phyloP scores from a whole-genome alignment of 106 monocot genomes.

The Acanthochlamys bracteata region DNA sequence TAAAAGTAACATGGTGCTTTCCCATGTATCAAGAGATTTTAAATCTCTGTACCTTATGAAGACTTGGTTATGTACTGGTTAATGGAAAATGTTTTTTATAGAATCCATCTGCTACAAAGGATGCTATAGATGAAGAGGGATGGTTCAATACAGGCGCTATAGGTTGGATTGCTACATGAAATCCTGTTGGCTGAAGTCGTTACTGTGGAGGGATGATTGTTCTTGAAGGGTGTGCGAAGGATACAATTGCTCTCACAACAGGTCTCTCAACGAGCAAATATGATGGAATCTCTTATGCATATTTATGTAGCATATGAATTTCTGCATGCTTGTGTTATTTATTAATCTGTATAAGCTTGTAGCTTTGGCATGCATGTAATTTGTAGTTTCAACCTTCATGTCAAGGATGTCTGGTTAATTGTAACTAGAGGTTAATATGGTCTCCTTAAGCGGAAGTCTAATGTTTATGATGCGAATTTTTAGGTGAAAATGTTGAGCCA shows the following conservation, averaged over 20 bases:
- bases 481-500: slow-evolving; percentile 96
- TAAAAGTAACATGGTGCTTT: too few relatives aligned
- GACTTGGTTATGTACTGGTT: neutral
- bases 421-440: too few relatives aligned
- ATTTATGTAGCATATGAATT: too few relatives aligned
- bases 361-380: neutral
- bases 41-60: too few relatives aligned
- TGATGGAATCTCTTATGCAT: too few relatives aligned
- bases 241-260: slow-evolving; percentile 89
- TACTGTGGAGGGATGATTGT: slow-evolving; percentile 83
- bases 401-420: too few relatives aligned
- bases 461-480: neutral
- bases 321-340: neutral
- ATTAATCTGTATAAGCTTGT: neutral
- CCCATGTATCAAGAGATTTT: too few relatives aligned
- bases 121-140: slow-evolving; percentile 66
- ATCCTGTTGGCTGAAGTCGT: slow-evolving; percentile 43
- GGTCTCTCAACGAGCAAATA: slow-evolving; percentile 24
- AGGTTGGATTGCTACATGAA: slow-evolving; percentile 80
- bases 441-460: neutral
- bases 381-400: neutral
- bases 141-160: slow-evolving; percentile 95
- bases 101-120: slow-evolving; percentile 65
- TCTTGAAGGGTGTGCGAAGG: slow-evolving; percentile 92
- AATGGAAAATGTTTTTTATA: slow-evolving; percentile 9